Conservation (phyloP, 2,329 filamentous ascomycete genomes). For the Aspergillus hortae region DNA sequence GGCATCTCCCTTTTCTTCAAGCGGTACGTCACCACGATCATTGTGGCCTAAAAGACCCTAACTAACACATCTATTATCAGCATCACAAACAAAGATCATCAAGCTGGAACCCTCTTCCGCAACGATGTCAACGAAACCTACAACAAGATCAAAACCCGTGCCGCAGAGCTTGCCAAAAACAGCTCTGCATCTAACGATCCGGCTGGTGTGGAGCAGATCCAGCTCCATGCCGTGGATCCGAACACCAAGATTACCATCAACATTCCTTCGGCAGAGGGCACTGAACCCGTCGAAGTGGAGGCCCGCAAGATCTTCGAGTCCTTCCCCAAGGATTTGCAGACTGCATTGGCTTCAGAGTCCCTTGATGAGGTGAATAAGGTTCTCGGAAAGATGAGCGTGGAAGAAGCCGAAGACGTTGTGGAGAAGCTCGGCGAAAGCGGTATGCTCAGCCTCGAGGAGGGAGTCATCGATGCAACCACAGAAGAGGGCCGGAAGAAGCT, state of each 20-base stretch:
- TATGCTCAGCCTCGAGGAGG: conserved; percentile 85
- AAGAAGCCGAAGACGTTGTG: conserved; percentile 82
- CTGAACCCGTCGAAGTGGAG: conserved; percentile 59
- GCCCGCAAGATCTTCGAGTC: conserved; percentile 74
- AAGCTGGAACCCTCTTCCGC: conserved; percentile 84
- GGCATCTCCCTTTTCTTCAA: conserved; percentile 94
- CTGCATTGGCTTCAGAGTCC: conserved; percentile 81
- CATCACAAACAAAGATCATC: conserved; percentile 82
- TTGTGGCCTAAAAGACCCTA: neutral
- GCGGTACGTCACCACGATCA: conserved; percentile 47
- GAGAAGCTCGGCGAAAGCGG: conserved; percentile 77
- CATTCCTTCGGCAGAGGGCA: conserved; percentile 67
- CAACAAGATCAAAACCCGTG: conserved; percentile 71
- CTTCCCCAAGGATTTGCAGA: conserved; percentile 77
- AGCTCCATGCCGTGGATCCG: conserved; percentile 92
- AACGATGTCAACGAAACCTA: conserved; percentile 93
- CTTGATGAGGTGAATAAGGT: conserved; percentile 87
- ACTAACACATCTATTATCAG: conserved; percentile 30
- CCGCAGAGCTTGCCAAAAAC: conserved; percentile 67
- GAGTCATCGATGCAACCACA: conserved; percentile 93
- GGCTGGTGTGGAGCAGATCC: conserved; percentile 87
- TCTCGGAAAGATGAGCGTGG: conserved; percentile 80
- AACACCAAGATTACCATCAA: conserved; percentile 86
- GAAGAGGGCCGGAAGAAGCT: conserved; percentile 76
- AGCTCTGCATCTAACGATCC: conserved; percentile 49